These are phyloP conservation scores for Podospora sp. DNA, from an alignment of 495 filamentous ascomycete genomes.

Conservation along the genomic window DNA sequence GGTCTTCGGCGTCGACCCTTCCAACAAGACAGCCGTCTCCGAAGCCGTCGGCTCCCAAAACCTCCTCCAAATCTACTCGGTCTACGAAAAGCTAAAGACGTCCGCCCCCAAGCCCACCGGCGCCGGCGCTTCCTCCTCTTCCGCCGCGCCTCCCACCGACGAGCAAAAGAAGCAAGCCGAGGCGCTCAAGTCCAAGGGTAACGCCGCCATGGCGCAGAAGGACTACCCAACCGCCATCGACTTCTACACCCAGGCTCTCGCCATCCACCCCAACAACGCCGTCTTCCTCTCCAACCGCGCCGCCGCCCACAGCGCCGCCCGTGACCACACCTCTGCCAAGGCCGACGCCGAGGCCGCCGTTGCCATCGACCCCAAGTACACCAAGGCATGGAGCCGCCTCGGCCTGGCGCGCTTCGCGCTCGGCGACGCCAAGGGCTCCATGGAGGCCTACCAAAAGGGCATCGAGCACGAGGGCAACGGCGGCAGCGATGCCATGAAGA, in stretches of 20 bases:
- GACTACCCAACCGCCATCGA: conserved; percentile 82
- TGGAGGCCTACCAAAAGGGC: conserved; percentile 92
- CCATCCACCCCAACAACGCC: conserved; percentile 79
- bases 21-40: conserved; percentile 69
- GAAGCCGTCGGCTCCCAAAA: conserved; percentile 81
- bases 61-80: conserved; percentile 85
- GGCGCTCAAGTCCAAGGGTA: conserved; percentile 84
- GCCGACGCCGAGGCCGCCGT: conserved; percentile 88
- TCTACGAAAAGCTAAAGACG: conserved; percentile 89
- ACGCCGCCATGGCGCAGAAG: conserved; percentile 89
- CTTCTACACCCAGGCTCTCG: conserved; percentile 80
- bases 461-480: conserved; percentile 94
- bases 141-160: conserved; percentile 45
- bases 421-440: conserved; percentile 83
- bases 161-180: conserved; percentile 76
- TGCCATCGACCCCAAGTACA: conserved; percentile 84
- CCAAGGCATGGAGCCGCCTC: conserved; percentile 92
- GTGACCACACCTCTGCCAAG: conserved; percentile 79
- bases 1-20: conserved; percentile 88
- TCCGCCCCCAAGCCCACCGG: conserved; percentile 32
- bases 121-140: conserved; percentile 26
- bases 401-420: conserved; percentile 88
- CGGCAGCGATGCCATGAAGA: conserved; percentile 86
- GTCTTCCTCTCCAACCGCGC: conserved; percentile 98
- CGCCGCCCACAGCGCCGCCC: conserved; percentile 78